A percentile compares a stretch with the other conserved stretches of the same genome.
Conservation (phyloP, 306 rosid genomes). For the Dryas drummondii region DNA sequence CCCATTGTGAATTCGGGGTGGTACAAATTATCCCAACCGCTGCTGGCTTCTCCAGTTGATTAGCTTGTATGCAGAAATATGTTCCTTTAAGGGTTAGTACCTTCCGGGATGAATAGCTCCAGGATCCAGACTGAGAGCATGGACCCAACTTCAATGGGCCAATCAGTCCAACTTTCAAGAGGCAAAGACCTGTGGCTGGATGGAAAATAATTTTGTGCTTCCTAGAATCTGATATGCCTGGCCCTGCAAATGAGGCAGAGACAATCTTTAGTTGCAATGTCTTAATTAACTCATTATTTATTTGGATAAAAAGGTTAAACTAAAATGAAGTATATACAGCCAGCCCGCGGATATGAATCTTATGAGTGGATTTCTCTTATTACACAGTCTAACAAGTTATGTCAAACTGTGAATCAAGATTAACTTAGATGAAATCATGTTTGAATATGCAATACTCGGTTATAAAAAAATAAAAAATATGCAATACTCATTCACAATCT, state of each 20-base stretch:
- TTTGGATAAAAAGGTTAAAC: too few relatives aligned
- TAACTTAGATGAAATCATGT: too few relatives aligned
- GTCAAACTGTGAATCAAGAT: too few relatives aligned
- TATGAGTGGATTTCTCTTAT: too few relatives aligned
- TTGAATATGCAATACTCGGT: not conserved
- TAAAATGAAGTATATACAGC: too few relatives aligned
- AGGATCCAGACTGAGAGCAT: slow-evolving; percentile 54
- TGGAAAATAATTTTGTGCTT: slow-evolving; percentile 60
- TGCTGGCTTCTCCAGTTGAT: slow-evolving; percentile 45
- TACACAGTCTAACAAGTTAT: too few relatives aligned
- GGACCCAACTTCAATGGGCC: slow-evolving; percentile 55
- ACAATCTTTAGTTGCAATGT: not conserved
- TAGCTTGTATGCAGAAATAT: slow-evolving; percentile 62
- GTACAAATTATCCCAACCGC: slow-evolving; percentile 48
- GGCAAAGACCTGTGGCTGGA: slow-evolving; percentile 72
- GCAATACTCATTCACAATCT: too few relatives aligned
- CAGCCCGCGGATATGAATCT: too few relatives aligned
- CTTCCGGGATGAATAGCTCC: slow-evolving; percentile 57
- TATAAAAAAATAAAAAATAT: too few relatives aligned
- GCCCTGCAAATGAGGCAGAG: slow-evolving; percentile 45
- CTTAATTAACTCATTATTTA: not conserved
- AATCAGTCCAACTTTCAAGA: slow-evolving; percentile 37
- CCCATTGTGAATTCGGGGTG: slow-evolving; percentile 55
- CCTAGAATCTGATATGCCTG: slow-evolving; percentile 33
- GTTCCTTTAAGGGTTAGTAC: slow-evolving; percentile 59